Evolutionary conservation across 495 filamentous ascomycete genomes (phyloP), one percentile per base, ranked within the genome.

Genomic region (Annulohypoxylon maeteangense): DNA sequence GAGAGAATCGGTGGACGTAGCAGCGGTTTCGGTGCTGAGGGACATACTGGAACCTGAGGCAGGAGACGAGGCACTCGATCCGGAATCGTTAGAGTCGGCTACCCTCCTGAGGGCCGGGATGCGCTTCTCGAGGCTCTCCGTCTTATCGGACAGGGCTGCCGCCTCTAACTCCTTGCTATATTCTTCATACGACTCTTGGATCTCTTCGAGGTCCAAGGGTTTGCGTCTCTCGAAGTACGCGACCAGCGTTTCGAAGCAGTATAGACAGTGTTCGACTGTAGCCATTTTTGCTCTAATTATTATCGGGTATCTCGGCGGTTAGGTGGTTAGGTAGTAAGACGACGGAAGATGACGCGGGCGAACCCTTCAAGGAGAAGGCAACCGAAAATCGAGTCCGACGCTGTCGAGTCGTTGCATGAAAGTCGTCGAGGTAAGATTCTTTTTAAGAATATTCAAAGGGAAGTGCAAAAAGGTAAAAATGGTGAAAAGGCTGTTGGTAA

Each of bases 241-340:
- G 82, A 83, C 75, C 82, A 99, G 91, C 18, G 83, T 82, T 79
- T 99, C 94, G 85, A 98, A 98, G 82, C 93, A 97, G 81, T 89
- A 96, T 65, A 92, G 89, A 77, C 94, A 98, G 73, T 98, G 94
- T 44, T 89, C 89, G 53, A 86, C 77, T 42, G 89, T 90, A 25
- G 95, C 94, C 95, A 98, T 99, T 65, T 27, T 55, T 75, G 50
- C 7, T 72, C 20, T 31, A 18, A 27, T 48, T 57, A 3, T 50
- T 51, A 34, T 36, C 32, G 45, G 54, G 29, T 50, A 22, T 31
- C 23, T 45, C 51, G 16, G 25, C 25, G 54, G 32, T 57, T 25
- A 40, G 11, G 54, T 57, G 8, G 34, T 5, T 10, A 25, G 18
- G 31, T 12, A 38, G 18, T 36, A 38, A 56, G 53, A 56, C 14